Percentiles rank a stretch among this genome's conserved stretches.
Conservation (phyloP, 176 grass and related monocot genomes). For the Cenchrus americanus region DNA sequence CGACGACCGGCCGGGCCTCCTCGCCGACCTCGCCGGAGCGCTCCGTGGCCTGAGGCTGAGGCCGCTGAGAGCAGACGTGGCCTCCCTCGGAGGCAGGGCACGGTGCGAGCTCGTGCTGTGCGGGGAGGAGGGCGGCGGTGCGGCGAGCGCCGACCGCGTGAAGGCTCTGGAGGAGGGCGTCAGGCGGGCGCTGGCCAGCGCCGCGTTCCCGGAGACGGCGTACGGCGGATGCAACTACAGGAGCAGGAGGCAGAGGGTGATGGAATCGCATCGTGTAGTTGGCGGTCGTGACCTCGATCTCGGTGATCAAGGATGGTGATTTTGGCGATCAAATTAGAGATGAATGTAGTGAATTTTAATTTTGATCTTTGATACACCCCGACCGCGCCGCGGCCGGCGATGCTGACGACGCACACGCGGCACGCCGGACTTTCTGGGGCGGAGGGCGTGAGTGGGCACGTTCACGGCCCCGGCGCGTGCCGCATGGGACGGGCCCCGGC, state of each 20-base stretch:
- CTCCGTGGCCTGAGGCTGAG: conserved; percentile 45
- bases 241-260: conserved; percentile 49
- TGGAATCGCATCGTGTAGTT: conserved; percentile 11
- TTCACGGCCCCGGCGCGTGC: too few relatives aligned
- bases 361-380: too few relatives aligned
- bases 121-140: not conserved
- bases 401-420: too few relatives aligned
- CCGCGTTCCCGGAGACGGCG: conserved; percentile 45
- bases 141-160: not conserved
- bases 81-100: conserved; percentile 44
- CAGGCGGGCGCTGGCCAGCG: conserved; percentile 36
- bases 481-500: too few relatives aligned
- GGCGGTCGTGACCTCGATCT: not conserved
- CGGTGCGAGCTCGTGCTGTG: conserved; percentile 39
- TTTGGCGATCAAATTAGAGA: not conserved
- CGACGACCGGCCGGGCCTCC: conserved; percentile 52
- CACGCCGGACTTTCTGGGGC: too few relatives aligned
- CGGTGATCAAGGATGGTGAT: not conserved
- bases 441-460: too few relatives aligned
- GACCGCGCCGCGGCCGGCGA: too few relatives aligned
- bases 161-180: conserved; percentile 44
- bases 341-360: too few relatives aligned
- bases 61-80: conserved; percentile 34
- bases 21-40: conserved; percentile 32
- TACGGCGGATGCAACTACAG: not conserved